Evolutionary conservation across 257 asterid genomes (phyloP), one percentile per base, ranked within the genome.

Genomic region (Solanum stenotomum): DNA sequence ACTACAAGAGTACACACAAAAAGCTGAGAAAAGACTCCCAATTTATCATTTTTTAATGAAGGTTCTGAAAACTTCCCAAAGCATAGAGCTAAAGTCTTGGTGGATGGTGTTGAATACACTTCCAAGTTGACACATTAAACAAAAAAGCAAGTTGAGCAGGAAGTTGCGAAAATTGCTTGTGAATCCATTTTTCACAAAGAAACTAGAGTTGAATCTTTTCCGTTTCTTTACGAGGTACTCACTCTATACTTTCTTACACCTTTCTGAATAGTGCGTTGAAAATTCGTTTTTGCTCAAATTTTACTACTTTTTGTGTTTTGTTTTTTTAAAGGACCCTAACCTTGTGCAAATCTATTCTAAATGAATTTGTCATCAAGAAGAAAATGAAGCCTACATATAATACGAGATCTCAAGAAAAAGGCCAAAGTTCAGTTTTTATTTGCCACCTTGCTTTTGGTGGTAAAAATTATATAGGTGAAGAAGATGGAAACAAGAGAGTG

Each of bases 341-440:
- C 10, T 74, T 65, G 34, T 89, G 91, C 76, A 89, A 91, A 72
- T 86, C 90, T 20, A 88, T 91, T 40, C 52, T 91, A 44, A 63
- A 91, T 49, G 91, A 91, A 67, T 91, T 87, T 74, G 90, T 91
- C 42, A 78, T 74, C 38, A 91, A 81, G 89, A 61, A 70, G 85
- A 90, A 87, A 82, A 27, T 89, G 59, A 83, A 70, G 56, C 91
- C 92, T 2, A 85, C 37, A 63, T 91, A 89, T 71, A 42, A 71
- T 14, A 44, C 4, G 52, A 90, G 89, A 20, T 38, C 74, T 8
- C 25, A 23, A 22, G 59, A 38, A 78, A 40, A 42, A 40, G 84
- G 70, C 37, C 27, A 86, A 76, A 33, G 65, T 61, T 87, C 79
- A 7, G 76, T 31, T 10, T 91, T 83, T 81, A 23, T 78, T 59